Base-by-base conservation (phyloP, 2,329 filamentous ascomycete species). In the Sclerotinia spermophila region DNA sequence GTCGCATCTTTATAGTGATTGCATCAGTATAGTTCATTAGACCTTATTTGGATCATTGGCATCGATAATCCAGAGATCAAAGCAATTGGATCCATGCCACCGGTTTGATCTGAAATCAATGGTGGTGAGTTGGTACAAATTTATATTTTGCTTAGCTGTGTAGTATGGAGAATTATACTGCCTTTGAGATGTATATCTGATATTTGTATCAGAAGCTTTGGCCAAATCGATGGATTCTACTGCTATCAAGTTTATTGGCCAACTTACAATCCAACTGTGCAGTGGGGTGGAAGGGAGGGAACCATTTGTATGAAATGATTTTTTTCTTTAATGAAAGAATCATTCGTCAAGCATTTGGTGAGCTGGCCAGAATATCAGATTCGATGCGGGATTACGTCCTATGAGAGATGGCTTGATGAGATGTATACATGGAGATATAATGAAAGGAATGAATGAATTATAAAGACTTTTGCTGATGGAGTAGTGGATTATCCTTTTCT, bases 271-370 rank as follows among this genome's bases (percentile, higher is more conserved):
- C 74, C 76, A 75, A 72, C 76, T 75, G 73, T 76, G 71, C 72
- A 74, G 66, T 72, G 73, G 77, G 77, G 75, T 76, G 77, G 77
- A 75, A 76, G 77, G 77, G 74, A 78, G 75, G 78, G 75, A 75
- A 61, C 77, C 76, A 77, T 75, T n/a, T 67, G 71, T 73, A 73
- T 51, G 73, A 71, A 74, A 72, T 72, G 73, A n/a, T 75, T 75
- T 69, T 75, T 75, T 69, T 74, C 74, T 75, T 71, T 44, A 42
- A 56, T 15, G 48, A 68, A 71, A 64, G 69, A 71, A 71, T 68
- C 68, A 60, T 68, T 48, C 62, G 30, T 42, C 71, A 72, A 73
- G 71, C 59, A 72, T 62, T 67, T 75, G 74, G 76, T 71, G 73
- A 75, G 76, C 76, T 77, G 76, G 75, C 72, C 73, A 74, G 74